Evolutionary conservation across 306 rosid species (phyloP).

Genomic region (Prunus armeniaca): DNA sequence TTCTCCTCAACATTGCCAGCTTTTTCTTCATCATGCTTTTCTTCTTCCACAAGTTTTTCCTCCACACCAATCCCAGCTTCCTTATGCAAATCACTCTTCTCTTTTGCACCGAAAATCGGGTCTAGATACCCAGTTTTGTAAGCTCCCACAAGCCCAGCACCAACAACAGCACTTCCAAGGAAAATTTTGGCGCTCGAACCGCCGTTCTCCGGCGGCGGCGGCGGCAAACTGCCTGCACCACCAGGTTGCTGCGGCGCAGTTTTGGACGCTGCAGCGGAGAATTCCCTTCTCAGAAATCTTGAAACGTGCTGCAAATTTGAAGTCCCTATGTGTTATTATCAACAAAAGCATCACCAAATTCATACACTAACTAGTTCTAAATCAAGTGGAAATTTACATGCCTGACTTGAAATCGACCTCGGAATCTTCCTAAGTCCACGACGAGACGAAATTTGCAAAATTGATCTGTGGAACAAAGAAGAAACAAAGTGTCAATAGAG

Average conservation of each 20-base stretch:
- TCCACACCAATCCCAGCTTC: conserved; percentile 29
- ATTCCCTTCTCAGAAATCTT: conserved; percentile 43
- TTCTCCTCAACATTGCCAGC: conserved; percentile 42
- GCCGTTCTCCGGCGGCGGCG: conserved; percentile 30
- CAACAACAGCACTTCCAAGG: conserved; percentile 62
- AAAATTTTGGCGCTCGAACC: conserved; percentile 44
- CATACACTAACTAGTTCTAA: not conserved
- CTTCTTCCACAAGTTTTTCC: conserved; percentile 31
- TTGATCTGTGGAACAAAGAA: conserved; percentile 50
- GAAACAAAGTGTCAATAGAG: not conserved
- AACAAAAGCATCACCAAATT: not conserved
- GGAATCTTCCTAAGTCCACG: conserved; percentile 50
- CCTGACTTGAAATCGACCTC: conserved; percentile 55
- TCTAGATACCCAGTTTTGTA: conserved; percentile 70
- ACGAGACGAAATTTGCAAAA: conserved; percentile 62
- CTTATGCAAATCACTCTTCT: conserved; percentile 32
- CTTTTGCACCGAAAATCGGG: conserved; percentile 44
- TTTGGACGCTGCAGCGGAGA: conserved; percentile 49
- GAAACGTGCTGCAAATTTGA: conserved; percentile 47
- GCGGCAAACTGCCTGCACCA: conserved; percentile 44
- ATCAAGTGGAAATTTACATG: conserved; percentile 4
- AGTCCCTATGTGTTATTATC: not conserved
- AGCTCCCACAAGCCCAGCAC: conserved; percentile 66
- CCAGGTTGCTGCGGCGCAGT: conserved; percentile 40
- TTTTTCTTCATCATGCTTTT: conserved; percentile 39